phyloP scores from a whole-genome alignment of 2,329 filamentous ascomycete species.

The Neonectria sp. region DNA sequence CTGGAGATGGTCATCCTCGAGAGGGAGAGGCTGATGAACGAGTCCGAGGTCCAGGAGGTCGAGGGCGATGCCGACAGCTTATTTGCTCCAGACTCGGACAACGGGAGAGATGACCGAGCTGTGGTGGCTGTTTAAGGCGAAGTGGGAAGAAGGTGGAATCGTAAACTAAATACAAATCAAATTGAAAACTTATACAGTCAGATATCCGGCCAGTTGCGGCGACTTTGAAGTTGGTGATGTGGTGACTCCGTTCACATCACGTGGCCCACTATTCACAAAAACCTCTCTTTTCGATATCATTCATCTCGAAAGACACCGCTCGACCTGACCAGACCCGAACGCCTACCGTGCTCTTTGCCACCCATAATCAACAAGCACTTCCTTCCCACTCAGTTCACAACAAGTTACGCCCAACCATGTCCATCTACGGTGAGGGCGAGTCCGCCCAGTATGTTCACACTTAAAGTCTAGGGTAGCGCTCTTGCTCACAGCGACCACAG shows the following conservation, averaged over 20 bases:
- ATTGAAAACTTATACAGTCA: neutral
- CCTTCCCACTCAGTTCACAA: neutral
- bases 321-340: too few species aligned
- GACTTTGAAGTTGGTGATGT: neutral
- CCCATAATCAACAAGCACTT: neutral
- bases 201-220: neutral
- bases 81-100: conserved; percentile 43
- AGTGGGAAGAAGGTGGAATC: neutral
- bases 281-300: conserved; percentile 15
- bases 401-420: conserved; percentile 31
- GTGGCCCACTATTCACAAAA: conserved; percentile 27
- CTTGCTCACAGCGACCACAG: conserved; percentile 53
- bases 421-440: conserved; percentile 32
- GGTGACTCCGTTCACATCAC: conserved; percentile 26
- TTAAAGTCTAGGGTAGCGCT: conserved; percentile 38
- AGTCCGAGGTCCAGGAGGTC: conserved; percentile 60
- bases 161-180: neutral
- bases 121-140: neutral
- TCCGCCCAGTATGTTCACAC: conserved; percentile 42
- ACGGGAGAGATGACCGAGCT: conserved; percentile 18
- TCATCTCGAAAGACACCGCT: neutral
- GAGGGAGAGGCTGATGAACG: conserved; percentile 58
- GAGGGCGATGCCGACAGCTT: conserved; percentile 57
- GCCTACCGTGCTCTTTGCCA: neutral
- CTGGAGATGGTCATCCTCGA: conserved; percentile 61